Evolutionary conservation across 768 basidiomycete species (phyloP), one percentile per base, ranked within the genome.

Genomic region (Kwoniella europaea): DNA sequence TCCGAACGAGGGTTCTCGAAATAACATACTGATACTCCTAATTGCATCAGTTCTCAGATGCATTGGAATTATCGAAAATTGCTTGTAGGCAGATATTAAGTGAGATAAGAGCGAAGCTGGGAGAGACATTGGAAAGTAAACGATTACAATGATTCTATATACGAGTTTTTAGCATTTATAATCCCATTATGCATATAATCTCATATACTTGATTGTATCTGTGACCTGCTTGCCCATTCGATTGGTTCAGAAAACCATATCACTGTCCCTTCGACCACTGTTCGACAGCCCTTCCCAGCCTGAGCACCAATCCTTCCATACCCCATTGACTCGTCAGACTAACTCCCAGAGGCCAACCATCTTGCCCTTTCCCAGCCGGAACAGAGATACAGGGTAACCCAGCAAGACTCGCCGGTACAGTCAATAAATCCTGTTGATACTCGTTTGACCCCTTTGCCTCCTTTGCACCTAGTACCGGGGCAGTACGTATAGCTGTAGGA

Each of bases 251-350:
- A 52, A 15, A 15, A 15, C 50, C 0, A 52, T 52, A 5, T 29
- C 46, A 70, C 20, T 42, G 55, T 13, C 61, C 20, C 54, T n/a
- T 62, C 9, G 43, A 13, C 72, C 72, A 73, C 15, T 27, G 18
- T 55, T 79, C 78, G 12, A 80, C 63, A 2, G 46, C 74, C 61
- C 46, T 68, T 4, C 74, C 79, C 9, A 67, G 41, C 65, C 65
- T 67, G 35, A 80, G 73, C 2, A 80, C 24, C 58, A 84, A 20
- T 18, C 74, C 66, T 60, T 85, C 85, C 68, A 74, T 75, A 6
- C 94, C 94, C 94, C 94, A 96, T 75, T 92, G 92, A 1, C 93
- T 92, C 0, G 93, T 89, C 29, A 97, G 76, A 74, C 91, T 93
- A 42, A 92, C 84, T 1, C 94, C 94, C 0, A 94, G 86, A 0